Evolutionary conservation across 1,284 basidiomycete genomes (phyloP), one percentile per base, ranked within the genome.

Genomic region (Melampsora larici-populina): DNA sequence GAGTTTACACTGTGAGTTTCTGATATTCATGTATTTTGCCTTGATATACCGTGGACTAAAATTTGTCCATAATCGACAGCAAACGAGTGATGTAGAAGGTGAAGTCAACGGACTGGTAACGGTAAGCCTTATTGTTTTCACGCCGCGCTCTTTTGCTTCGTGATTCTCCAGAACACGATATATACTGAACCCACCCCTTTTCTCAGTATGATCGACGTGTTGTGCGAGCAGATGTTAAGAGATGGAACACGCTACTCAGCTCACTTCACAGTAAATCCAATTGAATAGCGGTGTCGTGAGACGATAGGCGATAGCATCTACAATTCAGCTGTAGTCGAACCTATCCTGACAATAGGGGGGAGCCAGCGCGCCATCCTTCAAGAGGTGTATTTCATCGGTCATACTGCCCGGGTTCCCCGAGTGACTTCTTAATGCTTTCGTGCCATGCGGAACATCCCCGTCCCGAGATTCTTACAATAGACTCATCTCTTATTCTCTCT

Each of bases 71-170:
- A 33, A 43, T 46, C n/a, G n/a, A 31, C 29, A 76, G 74, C 74
- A 76, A 76, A 76, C 74, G 21, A 76, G 65, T 18, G 74, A 76
- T 43, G 74, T 76, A 17, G 74, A 76, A 40, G 66, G 29, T 18
- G 74, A 76, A 68, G 60, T 68, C 2, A 76, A 76, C 43, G 74
- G 74, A n/a, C 26, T 76, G 4, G 29, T 76, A 2, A 76, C 74
- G 8, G 74, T 76, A 75, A 15, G 72, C n/a, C 15, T 46, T 17
- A 26, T 33, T 3, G n/a, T 17, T 17, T 21, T 9, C 9, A 18
- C 18, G 2, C 26, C 51, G 33, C 51, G 17, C 36, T 71, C 29
- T 36, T 9, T 73, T 46, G 17, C 8, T 7, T n/a, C 26, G n/a
- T 18, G 7, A 49, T 9, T n/a, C n/a, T 17, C 40, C 51, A 55